phyloP scores from a whole-genome alignment of 768 basidiomycete genomes.

The Suillus alpinus region DNA sequence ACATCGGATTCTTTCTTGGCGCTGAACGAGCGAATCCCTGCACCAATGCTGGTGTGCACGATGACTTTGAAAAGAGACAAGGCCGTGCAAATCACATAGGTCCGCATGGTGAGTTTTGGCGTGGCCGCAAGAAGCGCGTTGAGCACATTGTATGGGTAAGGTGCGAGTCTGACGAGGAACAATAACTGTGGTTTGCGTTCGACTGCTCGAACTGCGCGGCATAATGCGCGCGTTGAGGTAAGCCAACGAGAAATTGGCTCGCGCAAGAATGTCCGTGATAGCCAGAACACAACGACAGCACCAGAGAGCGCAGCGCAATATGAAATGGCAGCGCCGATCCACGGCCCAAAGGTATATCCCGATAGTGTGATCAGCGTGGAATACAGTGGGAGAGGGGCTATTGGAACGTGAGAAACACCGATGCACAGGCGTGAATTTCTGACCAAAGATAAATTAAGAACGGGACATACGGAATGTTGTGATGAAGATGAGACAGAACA shows the following conservation, averaged over 20 bases:
- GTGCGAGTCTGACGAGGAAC: slow-evolving; percentile 90
- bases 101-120: slow-evolving; percentile 74
- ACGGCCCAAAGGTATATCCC: slow-evolving; percentile 86
- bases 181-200: slow-evolving; percentile 85
- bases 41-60: slow-evolving; percentile 86
- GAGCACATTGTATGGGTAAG: slow-evolving; percentile 93
- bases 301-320: slow-evolving; percentile 85
- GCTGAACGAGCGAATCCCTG: slow-evolving; percentile 77
- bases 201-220: slow-evolving; percentile 81
- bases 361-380: slow-evolving; percentile 91
- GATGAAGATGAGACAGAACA: slow-evolving; percentile 81
- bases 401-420: slow-evolving; percentile 9
- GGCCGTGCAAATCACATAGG: slow-evolving; percentile 78
- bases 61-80: slow-evolving; percentile 87
- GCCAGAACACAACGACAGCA: slow-evolving; percentile 77
- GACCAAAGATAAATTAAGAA: slow-evolving; percentile 3
- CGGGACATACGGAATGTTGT: slow-evolving; percentile 78
- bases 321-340: slow-evolving; percentile 81
- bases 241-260: slow-evolving; percentile 72
- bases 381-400: slow-evolving; percentile 89
- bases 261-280: slow-evolving; percentile 74
- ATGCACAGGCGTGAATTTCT: slow-evolving; percentile 12
- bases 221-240: slow-evolving; percentile 64
- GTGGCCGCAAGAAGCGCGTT: slow-evolving; percentile 90
- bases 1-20: slow-evolving; percentile 51